Percentiles rank a stretch among this genome's conserved stretches.
Conservation (phyloP, 1,284 basidiomycete genomes). For the Athelia psychrophila region DNA sequence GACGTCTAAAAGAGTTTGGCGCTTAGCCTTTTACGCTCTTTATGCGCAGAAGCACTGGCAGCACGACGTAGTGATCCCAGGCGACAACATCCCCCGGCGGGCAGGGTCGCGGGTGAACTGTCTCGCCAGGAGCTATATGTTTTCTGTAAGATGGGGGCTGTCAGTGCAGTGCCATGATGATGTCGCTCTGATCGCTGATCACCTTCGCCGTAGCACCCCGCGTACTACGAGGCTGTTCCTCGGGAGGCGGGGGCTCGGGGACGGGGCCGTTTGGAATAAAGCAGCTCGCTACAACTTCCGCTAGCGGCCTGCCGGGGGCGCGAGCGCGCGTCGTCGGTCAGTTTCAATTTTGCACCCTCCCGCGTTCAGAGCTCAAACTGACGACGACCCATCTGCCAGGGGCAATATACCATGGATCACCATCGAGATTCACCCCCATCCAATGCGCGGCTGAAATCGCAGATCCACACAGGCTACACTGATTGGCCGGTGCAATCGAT, state of each 20-base stretch:
- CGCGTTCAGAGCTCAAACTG: no score
- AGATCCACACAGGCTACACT: slow-evolving; percentile 65
- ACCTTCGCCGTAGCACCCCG: slow-evolving; percentile 1
- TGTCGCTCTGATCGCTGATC: background rate
- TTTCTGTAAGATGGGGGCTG: slow-evolving; percentile 68
- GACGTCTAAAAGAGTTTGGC: no score
- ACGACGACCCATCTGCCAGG: no score
- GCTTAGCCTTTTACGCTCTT: no score
- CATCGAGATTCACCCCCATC: no score
- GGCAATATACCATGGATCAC: no score
- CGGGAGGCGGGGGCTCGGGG: slow-evolving; percentile 19
- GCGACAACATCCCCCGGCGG: slow-evolving; percentile 40
- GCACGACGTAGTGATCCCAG: slow-evolving; percentile 78
- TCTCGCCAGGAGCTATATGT: slow-evolving; percentile 58
- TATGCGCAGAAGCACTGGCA: slow-evolving; percentile 44
- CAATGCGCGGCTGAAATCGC: slow-evolving; percentile 60
- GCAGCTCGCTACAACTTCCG: no score
- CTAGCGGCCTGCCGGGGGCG: no score
- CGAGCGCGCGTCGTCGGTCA: no score
- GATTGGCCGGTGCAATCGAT: slow-evolving; percentile 3
- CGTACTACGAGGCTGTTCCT: background rate
- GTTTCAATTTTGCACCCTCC: no score
- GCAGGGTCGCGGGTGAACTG: slow-evolving; percentile 32
- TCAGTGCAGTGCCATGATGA: slow-evolving; percentile 25
- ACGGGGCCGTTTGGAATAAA: no score